These are phyloP conservation scores for Trametes cinnabarina DNA, from an alignment of 768 basidiomycete species.

Conservation along the genomic window DNA sequence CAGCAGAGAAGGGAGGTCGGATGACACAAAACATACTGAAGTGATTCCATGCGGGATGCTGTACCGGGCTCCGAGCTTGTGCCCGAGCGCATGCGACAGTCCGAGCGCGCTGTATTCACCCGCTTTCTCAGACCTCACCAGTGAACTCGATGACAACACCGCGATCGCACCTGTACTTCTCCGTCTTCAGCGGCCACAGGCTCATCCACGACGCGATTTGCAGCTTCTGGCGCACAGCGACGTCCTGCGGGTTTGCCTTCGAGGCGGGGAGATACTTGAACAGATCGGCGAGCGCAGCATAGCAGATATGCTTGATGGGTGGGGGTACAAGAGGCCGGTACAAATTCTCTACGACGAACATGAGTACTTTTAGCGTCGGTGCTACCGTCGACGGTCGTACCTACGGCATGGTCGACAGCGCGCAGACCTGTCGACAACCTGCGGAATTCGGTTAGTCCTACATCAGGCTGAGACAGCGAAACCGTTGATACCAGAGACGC, in stretches of 20 bases:
- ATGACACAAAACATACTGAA: conserved; percentile 47
- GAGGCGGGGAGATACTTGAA: conserved; percentile 71
- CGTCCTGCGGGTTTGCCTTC: conserved; percentile 53
- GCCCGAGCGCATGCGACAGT: conserved; percentile 72
- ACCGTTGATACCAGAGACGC: conserved; percentile 55
- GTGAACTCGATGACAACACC: too few species aligned
- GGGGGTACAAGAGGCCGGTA: conserved; percentile 55
- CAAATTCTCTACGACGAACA: conserved; percentile 47
- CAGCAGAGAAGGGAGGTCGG: not conserved
- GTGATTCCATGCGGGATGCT: conserved; percentile 81
- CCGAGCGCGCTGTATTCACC: conserved; percentile 54
- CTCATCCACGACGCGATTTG: conserved; percentile 82
- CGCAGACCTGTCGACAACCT: conserved; percentile 81
- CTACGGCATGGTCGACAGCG: conserved; percentile 76
- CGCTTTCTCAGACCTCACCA: too few species aligned
- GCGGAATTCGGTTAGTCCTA: conserved; percentile 2
- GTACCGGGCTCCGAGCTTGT: conserved; percentile 70
- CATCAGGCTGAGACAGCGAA: too few species aligned
- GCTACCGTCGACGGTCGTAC: conserved; percentile 33
- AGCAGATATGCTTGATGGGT: conserved; percentile 63
- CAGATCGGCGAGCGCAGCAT: conserved; percentile 65
- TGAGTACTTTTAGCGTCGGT: not conserved
- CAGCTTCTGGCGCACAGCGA: conserved; percentile 64
- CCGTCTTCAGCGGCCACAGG: conserved; percentile 61
- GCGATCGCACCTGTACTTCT: conserved; percentile 55